Conservation (phyloP, 495 filamentous ascomycete species). For the Schizothecium vesticola region DNA sequence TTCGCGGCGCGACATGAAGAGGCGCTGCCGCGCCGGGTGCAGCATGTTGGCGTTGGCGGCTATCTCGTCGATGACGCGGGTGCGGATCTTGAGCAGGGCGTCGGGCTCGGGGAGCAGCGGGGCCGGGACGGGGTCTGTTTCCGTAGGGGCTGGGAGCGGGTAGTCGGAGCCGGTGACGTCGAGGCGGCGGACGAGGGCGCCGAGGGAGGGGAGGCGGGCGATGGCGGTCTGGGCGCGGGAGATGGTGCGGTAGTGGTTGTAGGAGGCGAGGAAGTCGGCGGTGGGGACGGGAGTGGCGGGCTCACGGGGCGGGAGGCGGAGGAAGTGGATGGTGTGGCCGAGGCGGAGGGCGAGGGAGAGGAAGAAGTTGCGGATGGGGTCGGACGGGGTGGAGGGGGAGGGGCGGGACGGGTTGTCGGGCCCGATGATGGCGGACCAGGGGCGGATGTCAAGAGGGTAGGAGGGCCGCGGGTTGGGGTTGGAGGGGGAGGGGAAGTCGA, state of each 20-base stretch:
- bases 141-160: background rate
- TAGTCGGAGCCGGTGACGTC: background rate
- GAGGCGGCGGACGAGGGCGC: background rate
- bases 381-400: background rate
- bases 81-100: conserved; percentile 13
- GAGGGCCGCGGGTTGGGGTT: background rate
- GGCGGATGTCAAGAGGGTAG: background rate
- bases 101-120: background rate
- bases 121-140: background rate
- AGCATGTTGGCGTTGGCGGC: conserved; percentile 24
- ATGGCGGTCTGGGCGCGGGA: background rate
- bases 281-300: background rate
- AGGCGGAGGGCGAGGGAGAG: conserved; percentile 20
- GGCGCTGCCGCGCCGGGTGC: conserved; percentile 10
- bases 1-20: background rate
- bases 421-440: conserved; percentile 10
- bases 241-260: background rate
- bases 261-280: background rate
- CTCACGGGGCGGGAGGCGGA: background rate
- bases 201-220: conserved; percentile 4
- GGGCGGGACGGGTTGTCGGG: background rate
- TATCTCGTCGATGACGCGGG: conserved; percentile 23
- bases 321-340: conserved; percentile 17
- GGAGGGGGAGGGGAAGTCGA: conserved; percentile 3
- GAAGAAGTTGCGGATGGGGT: conserved; percentile 21